Evolutionary conservation across 208 protist species (phyloP).

Genomic region (Hexamita inflata): DNA sequence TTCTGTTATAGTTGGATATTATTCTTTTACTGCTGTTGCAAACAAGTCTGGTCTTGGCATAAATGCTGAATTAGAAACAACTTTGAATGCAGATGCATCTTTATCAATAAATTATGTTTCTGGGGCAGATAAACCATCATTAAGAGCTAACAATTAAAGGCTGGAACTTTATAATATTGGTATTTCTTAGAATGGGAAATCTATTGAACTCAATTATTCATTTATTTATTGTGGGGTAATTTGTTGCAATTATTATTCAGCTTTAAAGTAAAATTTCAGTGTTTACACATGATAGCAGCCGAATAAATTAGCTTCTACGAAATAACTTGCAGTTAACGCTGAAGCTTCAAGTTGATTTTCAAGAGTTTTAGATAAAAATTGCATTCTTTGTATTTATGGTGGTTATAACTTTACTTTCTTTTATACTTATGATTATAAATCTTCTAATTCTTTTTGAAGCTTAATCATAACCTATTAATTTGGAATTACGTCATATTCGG

Average conservation of each 20-base stretch:
- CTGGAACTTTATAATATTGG: neutral
- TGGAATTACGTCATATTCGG: neutral
- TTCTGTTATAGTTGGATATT: neutral
- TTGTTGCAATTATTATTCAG: neutral
- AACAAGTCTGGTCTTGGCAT: constrained; percentile 2
- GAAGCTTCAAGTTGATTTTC: neutral
- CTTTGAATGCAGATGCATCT: neutral
- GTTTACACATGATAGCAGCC: neutral
- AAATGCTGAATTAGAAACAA: neutral
- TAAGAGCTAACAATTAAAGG: neutral
- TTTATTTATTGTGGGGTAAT: neutral
- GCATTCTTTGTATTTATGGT: neutral
- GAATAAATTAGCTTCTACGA: neutral
- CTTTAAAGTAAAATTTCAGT: neutral
- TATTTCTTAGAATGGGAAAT: neutral
- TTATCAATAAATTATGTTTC: neutral
- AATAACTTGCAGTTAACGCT: neutral
- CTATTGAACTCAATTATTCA: neutral
- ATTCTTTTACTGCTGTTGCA: neutral
- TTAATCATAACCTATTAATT: neutral
- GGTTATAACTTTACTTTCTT: neutral
- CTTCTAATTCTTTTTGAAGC: neutral
- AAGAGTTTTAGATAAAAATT: neutral
- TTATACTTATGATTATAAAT: neutral
- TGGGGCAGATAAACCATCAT: neutral